These are phyloP conservation scores for Cudoniella acicularis DNA, from an alignment of 495 filamentous ascomycete genomes.

Conservation along the genomic window DNA sequence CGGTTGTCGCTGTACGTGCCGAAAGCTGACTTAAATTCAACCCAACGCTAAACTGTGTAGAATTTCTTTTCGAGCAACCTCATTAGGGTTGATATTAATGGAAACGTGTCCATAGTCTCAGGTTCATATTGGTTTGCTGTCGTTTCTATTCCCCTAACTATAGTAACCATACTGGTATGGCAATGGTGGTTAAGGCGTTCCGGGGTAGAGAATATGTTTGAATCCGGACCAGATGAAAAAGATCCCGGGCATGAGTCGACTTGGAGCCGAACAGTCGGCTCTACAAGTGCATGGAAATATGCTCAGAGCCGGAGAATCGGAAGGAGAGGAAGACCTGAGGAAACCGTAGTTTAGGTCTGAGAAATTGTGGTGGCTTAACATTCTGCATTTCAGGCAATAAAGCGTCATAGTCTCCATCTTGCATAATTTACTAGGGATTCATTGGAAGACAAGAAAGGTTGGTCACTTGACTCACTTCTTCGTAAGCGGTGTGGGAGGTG, in stretches of 20 bases:
- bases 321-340: too few species aligned
- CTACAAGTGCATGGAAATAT: too few species aligned
- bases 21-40: not conserved
- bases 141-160: constrained; percentile 30
- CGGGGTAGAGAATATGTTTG: not conserved
- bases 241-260: too few species aligned
- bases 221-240: constrained; percentile 1
- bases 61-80: constrained; percentile 38
- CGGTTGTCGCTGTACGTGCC: constrained; percentile 32
- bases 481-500: too few species aligned
- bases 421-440: not conserved
- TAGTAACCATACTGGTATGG: constrained; percentile 26
- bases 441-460: not conserved
- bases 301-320: too few species aligned
- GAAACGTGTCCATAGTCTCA: constrained; percentile 4
- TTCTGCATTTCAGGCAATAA: not conserved
- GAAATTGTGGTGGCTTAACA: not conserved
- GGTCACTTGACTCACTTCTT: not conserved
- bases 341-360: not conserved
- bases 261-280: not conserved
- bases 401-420: not conserved
- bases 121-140: constrained; percentile 30
- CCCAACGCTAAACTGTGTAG: constrained; percentile 19
- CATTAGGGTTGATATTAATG: constrained; percentile 19
- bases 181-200: constrained; percentile 28